A percentile compares a stretch with the other conserved stretches of the same genome.
These are phyloP conservation scores for Butyriboletus appendiculatus DNA, from an alignment of 1,284 basidiomycete species.

Conservation along the genomic window DNA sequence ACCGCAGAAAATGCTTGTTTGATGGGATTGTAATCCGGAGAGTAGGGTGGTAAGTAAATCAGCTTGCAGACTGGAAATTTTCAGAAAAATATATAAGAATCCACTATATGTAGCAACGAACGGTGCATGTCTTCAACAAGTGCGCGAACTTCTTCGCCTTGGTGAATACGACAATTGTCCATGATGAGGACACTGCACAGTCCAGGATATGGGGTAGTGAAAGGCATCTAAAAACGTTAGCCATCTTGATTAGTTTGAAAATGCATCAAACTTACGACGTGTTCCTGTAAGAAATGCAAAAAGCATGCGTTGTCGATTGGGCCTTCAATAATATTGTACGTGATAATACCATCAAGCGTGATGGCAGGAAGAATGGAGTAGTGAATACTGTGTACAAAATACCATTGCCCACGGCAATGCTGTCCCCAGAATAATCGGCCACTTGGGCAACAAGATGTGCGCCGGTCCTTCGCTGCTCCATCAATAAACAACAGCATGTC, in stretches of 20 bases:
- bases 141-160: constrained; percentile 13
- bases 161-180: constrained; percentile 28
- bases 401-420: neutral
- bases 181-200: constrained; percentile 24
- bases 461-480: constrained; percentile 26
- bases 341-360: constrained; percentile 29
- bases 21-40: no score
- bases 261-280: neutral
- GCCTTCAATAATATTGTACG: constrained; percentile 29
- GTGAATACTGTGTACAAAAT: neutral
- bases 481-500: constrained; percentile 22
- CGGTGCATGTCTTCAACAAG: constrained; percentile 16
- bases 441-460: constrained; percentile 9
- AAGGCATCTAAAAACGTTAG: neutral
- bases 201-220: constrained; percentile 6
- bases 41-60: no score
- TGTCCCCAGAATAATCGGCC: neutral
- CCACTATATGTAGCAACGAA: neutral
- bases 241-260: neutral
- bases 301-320: constrained; percentile 3
- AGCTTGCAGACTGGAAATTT: neutral
- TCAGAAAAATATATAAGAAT: no score
- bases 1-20: no score
- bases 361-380: constrained; percentile 28
- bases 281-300: neutral